Evolutionary conservation across 2,329 filamentous ascomycete species (phyloP).

Genomic region (Cordyceps pruinosa): DNA sequence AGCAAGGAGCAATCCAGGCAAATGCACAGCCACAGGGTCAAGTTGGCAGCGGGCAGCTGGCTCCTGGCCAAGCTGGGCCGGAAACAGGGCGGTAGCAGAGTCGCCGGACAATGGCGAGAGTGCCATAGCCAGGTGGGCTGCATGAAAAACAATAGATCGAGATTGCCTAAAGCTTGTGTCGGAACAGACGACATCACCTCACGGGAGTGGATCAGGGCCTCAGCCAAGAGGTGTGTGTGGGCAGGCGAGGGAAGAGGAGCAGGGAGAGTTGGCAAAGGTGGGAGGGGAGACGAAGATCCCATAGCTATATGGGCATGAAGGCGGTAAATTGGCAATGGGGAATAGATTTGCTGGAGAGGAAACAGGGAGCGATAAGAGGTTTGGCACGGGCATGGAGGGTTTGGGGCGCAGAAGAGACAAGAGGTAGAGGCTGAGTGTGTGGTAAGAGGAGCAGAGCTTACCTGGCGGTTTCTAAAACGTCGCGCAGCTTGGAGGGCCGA

Average conservation of each 20-base stretch:
- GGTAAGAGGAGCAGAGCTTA: background rate
- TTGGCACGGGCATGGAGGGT: too few relatives aligned
- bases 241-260: background rate
- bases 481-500: too few relatives aligned
- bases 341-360: too few relatives aligned
- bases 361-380: too few relatives aligned
- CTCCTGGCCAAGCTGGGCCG: background rate
- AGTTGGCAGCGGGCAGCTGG: background rate
- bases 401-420: background rate
- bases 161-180: slow-evolving; percentile 7
- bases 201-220: background rate
- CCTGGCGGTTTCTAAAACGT: background rate
- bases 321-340: too few relatives aligned
- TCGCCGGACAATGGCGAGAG: background rate
- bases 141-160: slow-evolving; percentile 1
- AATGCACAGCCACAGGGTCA: background rate
- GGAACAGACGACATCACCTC: background rate
- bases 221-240: background rate
- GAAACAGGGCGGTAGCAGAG: background rate
- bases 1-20: background rate
- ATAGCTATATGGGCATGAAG: too few relatives aligned
- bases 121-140: background rate
- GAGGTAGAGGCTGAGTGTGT: too few relatives aligned
- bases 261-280: background rate
- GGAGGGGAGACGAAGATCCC: background rate